A percentile compares a stretch with the other conserved stretches of the same genome.
Evolutionary conservation across 345 rosid genomes (phyloP).

Genomic region (Raphanus raphanistrum): DNA sequence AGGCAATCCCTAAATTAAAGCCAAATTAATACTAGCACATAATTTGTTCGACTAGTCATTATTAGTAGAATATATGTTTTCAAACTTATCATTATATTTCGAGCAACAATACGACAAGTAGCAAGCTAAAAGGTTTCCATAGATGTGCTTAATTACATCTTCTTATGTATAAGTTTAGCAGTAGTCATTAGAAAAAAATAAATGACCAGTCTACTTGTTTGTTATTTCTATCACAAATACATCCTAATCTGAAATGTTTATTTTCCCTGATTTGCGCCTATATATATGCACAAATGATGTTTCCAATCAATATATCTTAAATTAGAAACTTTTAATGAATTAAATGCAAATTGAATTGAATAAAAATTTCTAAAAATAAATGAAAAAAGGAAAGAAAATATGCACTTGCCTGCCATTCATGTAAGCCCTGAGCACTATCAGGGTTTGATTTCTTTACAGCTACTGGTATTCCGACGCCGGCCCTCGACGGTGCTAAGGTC

Average conservation of each 20-base stretch:
- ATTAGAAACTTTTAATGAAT: constrained; percentile 2
- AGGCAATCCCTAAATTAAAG: too few species aligned
- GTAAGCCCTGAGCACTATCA: constrained; percentile 67
- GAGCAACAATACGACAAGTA: too few species aligned
- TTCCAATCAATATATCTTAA: neutral
- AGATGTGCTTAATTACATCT: neutral
- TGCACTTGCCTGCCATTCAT: constrained; percentile 79
- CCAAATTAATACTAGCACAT: too few species aligned
- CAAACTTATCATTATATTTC: too few species aligned
- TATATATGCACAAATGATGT: neutral
- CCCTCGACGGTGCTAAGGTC: constrained; percentile 58
- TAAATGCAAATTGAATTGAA: neutral
- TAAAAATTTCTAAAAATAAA: neutral
- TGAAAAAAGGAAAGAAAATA: neutral
- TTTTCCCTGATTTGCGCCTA: neutral
- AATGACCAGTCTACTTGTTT: neutral
- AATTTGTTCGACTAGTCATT: too few species aligned
- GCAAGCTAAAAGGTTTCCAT: too few species aligned
- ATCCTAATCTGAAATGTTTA: neutral
- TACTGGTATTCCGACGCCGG: constrained; percentile 67
- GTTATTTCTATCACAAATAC: neutral
- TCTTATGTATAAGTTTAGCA: neutral
- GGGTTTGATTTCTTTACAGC: constrained; percentile 86
- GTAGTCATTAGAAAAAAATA: neutral
- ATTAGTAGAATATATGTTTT: too few species aligned